Evolutionary conservation across 768 basidiomycete genomes (phyloP), one percentile per base, ranked within the genome.

Genomic region (Amanita pseudoporphyria): DNA sequence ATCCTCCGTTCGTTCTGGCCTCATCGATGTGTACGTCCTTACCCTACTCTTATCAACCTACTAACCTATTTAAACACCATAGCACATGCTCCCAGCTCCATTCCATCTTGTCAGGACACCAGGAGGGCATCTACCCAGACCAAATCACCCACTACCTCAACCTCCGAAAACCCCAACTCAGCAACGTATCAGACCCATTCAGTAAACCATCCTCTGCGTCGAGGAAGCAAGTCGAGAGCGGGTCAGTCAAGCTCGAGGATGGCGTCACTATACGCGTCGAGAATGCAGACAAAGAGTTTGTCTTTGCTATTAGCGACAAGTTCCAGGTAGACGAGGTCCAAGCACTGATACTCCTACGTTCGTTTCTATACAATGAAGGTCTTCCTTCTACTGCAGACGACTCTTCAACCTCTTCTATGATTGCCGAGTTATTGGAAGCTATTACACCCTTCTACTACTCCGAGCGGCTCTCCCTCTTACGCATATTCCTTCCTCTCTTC

Each of bases 361-460:
- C 86, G 0, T 93, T 87, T 58, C 68, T 87, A 7, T 84, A 84
- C 66, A 85, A 90, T 60, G 77, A 83, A 61, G 86, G 85, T 3
- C 68, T 87, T 6, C 81, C 82, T 9, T 60, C 76, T 9, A 64
- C 62, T 18, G 66, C 75, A 0, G 72, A 69, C 38, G 62, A 72
- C 31, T 64, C 69, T 24, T 69, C 78, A 16, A 58, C 60, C 9
- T 62, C 62, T 6, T 68, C 66, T 6, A 64, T 82, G 57, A 69
- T 73, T 9, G 73, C 77, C 28, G 79, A 82, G 54, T 68, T 87
- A 13, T 63, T 89, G 24, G 77, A 81, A 48, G 77, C 79, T 22
- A 80, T 95, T 56, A 84, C 83, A 0, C 78, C 82, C 5, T 92
- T 89, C 74, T 88, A 87, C 64, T 79, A 81, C 54, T 80, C 84